A percentile compares a stretch with the other conserved stretches of the same genome.
Conservation (phyloP, 192 early-diverging fungal species). For the Rhizophlyctis rosea region DNA sequence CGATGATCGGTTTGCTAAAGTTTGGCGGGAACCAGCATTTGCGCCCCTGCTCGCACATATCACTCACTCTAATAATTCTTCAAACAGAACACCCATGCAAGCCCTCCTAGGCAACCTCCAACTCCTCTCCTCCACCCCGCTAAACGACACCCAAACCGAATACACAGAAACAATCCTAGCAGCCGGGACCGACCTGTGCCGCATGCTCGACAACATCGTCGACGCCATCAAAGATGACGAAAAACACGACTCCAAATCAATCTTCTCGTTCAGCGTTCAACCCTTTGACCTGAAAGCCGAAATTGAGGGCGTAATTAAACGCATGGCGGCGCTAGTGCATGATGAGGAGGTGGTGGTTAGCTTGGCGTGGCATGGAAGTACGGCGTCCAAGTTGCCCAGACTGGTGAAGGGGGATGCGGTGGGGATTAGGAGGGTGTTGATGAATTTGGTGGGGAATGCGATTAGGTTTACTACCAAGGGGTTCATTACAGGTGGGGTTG, state of each 20-base stretch:
- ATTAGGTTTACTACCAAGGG: not conserved
- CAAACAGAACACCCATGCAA: slow-evolving; percentile 12
- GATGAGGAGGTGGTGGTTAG: slow-evolving; percentile 3
- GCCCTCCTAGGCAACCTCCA: slow-evolving; percentile 5
- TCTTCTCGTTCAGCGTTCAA: not conserved
- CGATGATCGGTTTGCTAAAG: too few relatives aligned
- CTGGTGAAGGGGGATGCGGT: slow-evolving; percentile 7
- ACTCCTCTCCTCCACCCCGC: not conserved
- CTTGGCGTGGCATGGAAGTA: slow-evolving; percentile 8
- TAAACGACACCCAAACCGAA: slow-evolving; percentile 1
- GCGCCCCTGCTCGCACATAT: too few relatives aligned
- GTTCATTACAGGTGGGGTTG: slow-evolving; percentile 2
- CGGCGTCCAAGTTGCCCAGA: not conserved
- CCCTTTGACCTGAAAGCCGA: slow-evolving; percentile 7
- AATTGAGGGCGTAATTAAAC: slow-evolving; percentile 9
- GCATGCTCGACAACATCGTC: slow-evolving; percentile 12
- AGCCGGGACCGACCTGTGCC: slow-evolving; percentile 2
- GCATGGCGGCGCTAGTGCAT: slow-evolving; percentile 4
- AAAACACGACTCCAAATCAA: not conserved
- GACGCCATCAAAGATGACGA: slow-evolving; percentile 9
- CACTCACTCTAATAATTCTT: too few relatives aligned
- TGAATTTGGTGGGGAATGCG: slow-evolving; percentile 6
- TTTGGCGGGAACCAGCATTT: too few relatives aligned
- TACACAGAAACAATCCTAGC: slow-evolving; percentile 1
- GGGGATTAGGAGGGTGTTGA: slow-evolving; percentile 2